Percentiles rank a stretch among this genome's conserved stretches.
phyloP scores from a whole-genome alignment of 2,329 filamentous ascomycete species.

The Xylaria sp. region DNA sequence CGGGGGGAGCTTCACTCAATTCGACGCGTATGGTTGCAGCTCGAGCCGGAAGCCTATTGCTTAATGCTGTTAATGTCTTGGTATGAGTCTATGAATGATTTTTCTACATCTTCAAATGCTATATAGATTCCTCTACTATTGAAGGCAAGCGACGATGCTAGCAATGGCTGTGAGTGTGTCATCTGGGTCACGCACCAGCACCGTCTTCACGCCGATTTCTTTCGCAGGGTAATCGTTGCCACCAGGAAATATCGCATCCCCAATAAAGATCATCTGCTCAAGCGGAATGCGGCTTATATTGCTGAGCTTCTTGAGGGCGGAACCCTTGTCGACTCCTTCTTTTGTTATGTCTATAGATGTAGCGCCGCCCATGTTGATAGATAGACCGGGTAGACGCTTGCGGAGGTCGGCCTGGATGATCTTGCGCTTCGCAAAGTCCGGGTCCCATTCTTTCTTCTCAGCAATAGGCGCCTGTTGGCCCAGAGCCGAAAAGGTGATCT shows the following conservation, averaged over 20 bases:
- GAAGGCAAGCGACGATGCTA: conserved; percentile 38
- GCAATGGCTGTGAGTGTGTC: conserved; percentile 41
- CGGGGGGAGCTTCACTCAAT: no score
- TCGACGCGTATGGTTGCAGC: background rate
- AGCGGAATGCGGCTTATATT: conserved; percentile 49
- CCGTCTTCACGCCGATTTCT: conserved; percentile 46
- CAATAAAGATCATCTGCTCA: conserved; percentile 54
- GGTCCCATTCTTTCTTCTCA: conserved; percentile 53
- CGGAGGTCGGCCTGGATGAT: conserved; percentile 53
- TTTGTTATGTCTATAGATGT: conserved; percentile 55
- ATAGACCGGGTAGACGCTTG: conserved; percentile 50
- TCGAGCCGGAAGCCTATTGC: background rate
- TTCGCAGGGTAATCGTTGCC: conserved; percentile 54
- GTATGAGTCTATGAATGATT: background rate
- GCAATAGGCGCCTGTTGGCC: conserved; percentile 53
- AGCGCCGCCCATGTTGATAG: conserved; percentile 55
- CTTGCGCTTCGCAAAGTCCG: conserved; percentile 53
- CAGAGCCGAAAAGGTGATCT: conserved; percentile 56
- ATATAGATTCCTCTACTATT: background rate
- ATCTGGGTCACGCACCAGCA: conserved; percentile 39
- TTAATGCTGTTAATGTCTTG: background rate
- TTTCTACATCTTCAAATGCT: background rate
- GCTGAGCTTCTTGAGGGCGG: conserved; percentile 45
- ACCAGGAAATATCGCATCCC: conserved; percentile 47
- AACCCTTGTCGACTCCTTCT: conserved; percentile 54